These are phyloP conservation scores for Limnanthes douglasii DNA, from an alignment of 345 rosid species.

Conservation along the genomic window DNA sequence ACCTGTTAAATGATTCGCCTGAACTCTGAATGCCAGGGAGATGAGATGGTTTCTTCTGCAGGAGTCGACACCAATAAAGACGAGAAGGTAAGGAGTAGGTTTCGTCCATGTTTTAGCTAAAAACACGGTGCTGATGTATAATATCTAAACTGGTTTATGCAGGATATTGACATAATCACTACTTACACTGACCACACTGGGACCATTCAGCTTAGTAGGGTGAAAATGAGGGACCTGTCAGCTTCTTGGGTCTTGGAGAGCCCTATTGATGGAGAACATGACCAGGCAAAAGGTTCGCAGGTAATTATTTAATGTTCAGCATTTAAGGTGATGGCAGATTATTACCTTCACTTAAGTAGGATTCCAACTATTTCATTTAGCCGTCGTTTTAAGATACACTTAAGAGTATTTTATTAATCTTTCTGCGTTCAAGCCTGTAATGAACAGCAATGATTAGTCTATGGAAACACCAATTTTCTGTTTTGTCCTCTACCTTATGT, in stretches of 20 bases:
- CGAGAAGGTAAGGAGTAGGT: constrained; percentile 30
- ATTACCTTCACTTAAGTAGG: no score
- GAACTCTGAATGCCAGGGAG: constrained; percentile 14
- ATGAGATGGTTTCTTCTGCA: constrained; percentile 16
- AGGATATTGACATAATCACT: constrained; percentile 87
- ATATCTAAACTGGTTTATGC: constrained; percentile 8
- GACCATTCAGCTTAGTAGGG: constrained; percentile 34
- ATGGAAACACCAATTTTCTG: no score
- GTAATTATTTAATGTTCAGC: constrained; percentile 16
- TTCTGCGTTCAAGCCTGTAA: no score
- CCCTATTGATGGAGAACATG: constrained; percentile 25
- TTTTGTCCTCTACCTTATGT: no score
- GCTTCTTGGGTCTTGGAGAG: constrained; percentile 82
- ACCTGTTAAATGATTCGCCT: neutral
- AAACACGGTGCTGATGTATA: constrained; percentile 12
- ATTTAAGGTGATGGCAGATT: no score
- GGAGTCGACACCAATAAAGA: constrained; percentile 18
- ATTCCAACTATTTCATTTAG: no score
- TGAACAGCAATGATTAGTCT: no score
- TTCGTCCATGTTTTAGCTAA: constrained; percentile 4
- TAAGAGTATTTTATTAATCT: no score
- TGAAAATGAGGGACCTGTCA: constrained; percentile 82
- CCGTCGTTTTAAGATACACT: no score
- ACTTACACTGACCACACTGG: constrained; percentile 73
- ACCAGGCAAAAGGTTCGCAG: constrained; percentile 26